These are phyloP conservation scores for Deinandra increscens DNA, from an alignment of 129 eudicot genomes.

Conservation along the genomic window DNA sequence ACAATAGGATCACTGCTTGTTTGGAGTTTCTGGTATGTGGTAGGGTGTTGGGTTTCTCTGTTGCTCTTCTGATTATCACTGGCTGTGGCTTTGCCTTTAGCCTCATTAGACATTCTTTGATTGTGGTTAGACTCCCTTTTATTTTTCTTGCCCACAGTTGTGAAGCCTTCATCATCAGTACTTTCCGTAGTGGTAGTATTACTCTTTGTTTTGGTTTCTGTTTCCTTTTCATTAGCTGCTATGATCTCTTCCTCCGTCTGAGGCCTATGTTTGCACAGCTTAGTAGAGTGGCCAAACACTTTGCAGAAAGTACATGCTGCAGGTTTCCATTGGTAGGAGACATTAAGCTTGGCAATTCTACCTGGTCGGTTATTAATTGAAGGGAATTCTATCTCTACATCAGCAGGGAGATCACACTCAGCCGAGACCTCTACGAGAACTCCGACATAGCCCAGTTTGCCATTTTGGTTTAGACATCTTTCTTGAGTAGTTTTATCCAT, in stretches of 20 bases:
- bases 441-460: neutral
- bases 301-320: neutral
- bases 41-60: too few species aligned
- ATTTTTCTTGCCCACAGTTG: too few species aligned
- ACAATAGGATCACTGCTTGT: too few species aligned
- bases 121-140: too few species aligned
- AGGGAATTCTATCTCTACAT: neutral
- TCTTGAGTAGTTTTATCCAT: neutral
- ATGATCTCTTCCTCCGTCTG: neutral
- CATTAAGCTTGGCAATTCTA: neutral
- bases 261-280: neutral
- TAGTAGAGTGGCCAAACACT: neutral
- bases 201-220: too few species aligned
- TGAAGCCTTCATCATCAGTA: too few species aligned
- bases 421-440: neutral
- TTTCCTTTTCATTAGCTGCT: neutral
- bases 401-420: neutral
- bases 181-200: too few species aligned
- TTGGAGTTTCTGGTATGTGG: too few species aligned
- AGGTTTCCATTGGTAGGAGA: neutral
- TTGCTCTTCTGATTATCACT: too few species aligned
- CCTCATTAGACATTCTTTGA: too few species aligned
- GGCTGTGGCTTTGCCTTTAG: too few species aligned
- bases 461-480: neutral
- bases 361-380: too few species aligned